Evolutionary conservation across 78 protist species (phyloP).

Genomic region (Speleostelium caveatum): DNA sequence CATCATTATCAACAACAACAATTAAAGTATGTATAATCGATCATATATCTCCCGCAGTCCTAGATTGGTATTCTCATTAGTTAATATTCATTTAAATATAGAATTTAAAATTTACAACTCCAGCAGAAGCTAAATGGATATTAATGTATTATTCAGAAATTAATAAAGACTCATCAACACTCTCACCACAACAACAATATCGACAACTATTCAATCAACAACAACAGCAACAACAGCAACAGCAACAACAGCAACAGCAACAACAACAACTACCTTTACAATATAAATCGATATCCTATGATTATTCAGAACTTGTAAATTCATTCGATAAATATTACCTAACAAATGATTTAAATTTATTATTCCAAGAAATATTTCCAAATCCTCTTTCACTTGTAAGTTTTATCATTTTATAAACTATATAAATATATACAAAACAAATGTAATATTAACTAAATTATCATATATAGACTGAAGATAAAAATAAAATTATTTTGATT

Average conservation of each 20-base stretch:
- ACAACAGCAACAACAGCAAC: not conserved
- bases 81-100: not conserved
- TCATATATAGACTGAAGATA: too few relatives aligned
- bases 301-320: constrained; percentile 43
- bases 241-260: not conserved
- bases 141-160: constrained; percentile 39
- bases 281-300: constrained; percentile 1
- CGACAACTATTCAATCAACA: not conserved
- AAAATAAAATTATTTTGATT: constrained; percentile 26
- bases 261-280: constrained; percentile 3
- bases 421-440: too few relatives aligned
- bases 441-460: too few relatives aligned
- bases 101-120: constrained; percentile 30
- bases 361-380: constrained; percentile 57
- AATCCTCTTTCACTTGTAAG: constrained; percentile 46
- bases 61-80: not conserved
- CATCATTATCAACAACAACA: not conserved
- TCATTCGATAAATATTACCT: constrained; percentile 42
- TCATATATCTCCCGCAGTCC: not conserved
- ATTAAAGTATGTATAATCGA: not conserved
- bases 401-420: too few relatives aligned
- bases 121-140: constrained; percentile 59
- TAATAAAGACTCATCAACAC: not conserved
- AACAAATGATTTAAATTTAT: constrained; percentile 1
- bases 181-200: not conserved